Conservation (phyloP, 169 alveolate species). For the Plasmodium adleri region DNA sequence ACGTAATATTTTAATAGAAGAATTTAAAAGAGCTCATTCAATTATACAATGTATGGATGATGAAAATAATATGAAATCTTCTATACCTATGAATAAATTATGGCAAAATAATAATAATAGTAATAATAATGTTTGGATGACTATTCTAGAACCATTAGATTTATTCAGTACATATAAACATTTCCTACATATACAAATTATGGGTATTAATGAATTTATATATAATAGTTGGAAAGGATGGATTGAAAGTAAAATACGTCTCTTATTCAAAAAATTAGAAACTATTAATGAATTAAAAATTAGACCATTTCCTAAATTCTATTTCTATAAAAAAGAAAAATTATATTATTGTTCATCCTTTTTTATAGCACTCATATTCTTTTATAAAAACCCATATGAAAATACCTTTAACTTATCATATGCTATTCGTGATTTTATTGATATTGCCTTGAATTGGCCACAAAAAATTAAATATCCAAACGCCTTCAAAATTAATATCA, state of each 20-base stretch:
- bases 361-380: conserved; percentile 56
- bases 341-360: conserved; percentile 48
- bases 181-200: conserved; percentile 86
- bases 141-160: conserved; percentile 83
- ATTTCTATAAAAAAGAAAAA: conserved; percentile 44
- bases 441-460: conserved; percentile 65
- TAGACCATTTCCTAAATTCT: conserved; percentile 86
- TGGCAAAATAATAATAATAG: neutral
- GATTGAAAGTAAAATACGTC: conserved; percentile 89
- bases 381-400: conserved; percentile 50
- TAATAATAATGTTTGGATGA: conserved; percentile 78
- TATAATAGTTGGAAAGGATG: conserved; percentile 89
- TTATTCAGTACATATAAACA: conserved; percentile 86
- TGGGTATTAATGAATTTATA: conserved; percentile 86
- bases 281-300: conserved; percentile 83
- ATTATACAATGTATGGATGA: conserved; percentile 76
- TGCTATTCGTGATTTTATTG: conserved; percentile 65
- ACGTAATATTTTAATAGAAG: conserved; percentile 94
- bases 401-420: conserved; percentile 65
- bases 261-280: conserved; percentile 87
- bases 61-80: conserved; percentile 48
- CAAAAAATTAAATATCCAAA: conserved; percentile 54
- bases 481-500: conserved; percentile 53
- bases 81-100: neutral
- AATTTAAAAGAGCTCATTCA: conserved; percentile 88